Evolutionary conservation across 1,284 basidiomycete species (phyloP), one percentile per base, ranked within the genome.

Genomic region (Somion occarium): DNA sequence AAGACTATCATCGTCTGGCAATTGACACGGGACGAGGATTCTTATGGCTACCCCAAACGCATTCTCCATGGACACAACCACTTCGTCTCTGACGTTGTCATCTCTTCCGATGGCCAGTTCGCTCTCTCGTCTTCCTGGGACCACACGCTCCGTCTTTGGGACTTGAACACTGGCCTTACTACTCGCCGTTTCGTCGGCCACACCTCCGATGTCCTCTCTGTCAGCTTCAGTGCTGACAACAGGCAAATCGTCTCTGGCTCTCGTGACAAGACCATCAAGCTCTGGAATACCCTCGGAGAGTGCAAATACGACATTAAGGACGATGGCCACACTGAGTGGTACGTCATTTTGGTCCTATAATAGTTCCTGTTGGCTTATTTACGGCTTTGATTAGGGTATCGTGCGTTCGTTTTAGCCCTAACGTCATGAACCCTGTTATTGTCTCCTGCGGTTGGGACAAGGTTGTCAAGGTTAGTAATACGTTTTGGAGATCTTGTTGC

Each of bases 1-100:
- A 98, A 98, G 85, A 98, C 94, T 57, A 92, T 99, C 80, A 98
- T 99, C 69, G 94, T 98, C 70, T 99, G 97, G 97, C 90, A 95
- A 72, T 81, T 99, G 66, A 96, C 94, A 62, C 93, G 97, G 60
- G 93, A 97, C 62, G 96, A 99, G 58, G 84, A 88, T 68, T 76
- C 83, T 51, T 95, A 93, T 70, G 94, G 94, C 52, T 95, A 88
- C 79, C 93, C 95, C 59, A 99, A 98, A 80, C 88, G 90, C 67
- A 93, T 98, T 69, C 88, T 99, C 59, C 90, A 93, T 73, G 97
- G 97, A 61, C 97, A 99, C 83, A 98, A 98, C 80, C 95, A 98
- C 82, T 99, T 99, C 69, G 97, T 99, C 59, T 99, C 97, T 50
- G 97, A 99, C 73, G 92, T 99, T 63, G 95, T 97, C 67, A 93